These are phyloP conservation scores for Acrocalymma vagum DNA, from an alignment of 2,329 filamentous ascomycete genomes.

Conservation along the genomic window DNA sequence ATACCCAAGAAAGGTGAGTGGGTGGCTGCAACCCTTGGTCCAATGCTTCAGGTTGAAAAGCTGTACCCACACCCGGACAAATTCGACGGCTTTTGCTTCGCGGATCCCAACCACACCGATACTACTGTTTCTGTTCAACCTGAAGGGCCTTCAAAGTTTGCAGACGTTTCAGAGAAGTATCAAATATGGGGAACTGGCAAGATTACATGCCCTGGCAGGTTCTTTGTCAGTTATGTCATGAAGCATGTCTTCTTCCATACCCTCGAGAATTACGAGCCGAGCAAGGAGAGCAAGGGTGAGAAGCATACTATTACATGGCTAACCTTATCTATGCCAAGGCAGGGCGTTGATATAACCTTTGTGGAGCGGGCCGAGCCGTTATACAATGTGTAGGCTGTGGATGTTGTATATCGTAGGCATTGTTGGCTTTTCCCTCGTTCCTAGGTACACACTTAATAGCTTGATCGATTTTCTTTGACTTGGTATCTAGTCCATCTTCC, in stretches of 20 bases:
- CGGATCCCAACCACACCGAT: not conserved
- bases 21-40: slow-evolving; percentile 16
- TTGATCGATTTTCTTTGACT: too few species aligned
- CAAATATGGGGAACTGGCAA: slow-evolving; percentile 16
- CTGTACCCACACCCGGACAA: slow-evolving; percentile 11
- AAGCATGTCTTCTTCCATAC: slow-evolving; percentile 13
- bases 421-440: too few species aligned
- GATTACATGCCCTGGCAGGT: slow-evolving; percentile 14
- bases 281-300: too few species aligned
- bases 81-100: slow-evolving; percentile 17
- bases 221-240: slow-evolving; percentile 13
- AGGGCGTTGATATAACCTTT: too few species aligned
- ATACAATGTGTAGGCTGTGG: too few species aligned
- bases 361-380: too few species aligned
- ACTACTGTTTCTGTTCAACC: not conserved
- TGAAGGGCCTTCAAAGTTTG: slow-evolving; percentile 1
- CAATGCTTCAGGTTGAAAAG: slow-evolving; percentile 13
- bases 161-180: slow-evolving; percentile 6
- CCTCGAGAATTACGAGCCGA: slow-evolving; percentile 13
- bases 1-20: slow-evolving; percentile 18
- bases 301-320: too few species aligned
- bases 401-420: too few species aligned
- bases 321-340: too few species aligned
- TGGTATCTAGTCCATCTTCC: too few species aligned
- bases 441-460: too few species aligned